Evolutionary conservation across 2,329 filamentous ascomycete genomes (phyloP).

Genomic region (Endoconidiophora laricicola): DNA sequence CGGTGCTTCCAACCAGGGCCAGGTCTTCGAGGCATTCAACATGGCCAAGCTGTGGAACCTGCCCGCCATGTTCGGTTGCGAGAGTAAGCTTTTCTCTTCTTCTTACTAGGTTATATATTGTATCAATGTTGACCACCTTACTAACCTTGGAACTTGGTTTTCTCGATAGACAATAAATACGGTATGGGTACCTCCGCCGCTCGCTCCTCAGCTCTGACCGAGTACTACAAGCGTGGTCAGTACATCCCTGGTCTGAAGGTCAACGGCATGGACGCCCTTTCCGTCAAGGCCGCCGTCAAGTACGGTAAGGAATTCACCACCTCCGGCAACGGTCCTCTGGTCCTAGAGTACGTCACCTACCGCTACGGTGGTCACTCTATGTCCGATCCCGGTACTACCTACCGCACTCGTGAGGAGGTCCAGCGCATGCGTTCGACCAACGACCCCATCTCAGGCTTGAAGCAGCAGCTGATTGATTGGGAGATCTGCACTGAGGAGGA

Average conservation of each 20-base stretch:
- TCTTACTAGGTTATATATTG: not conserved
- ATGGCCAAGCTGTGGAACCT: slow-evolving; percentile 99
- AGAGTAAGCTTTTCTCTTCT: slow-evolving; percentile 50
- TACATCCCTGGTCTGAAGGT: slow-evolving; percentile 99
- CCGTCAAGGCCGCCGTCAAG: slow-evolving; percentile 88
- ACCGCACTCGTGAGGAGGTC: slow-evolving; percentile 97
- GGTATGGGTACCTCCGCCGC: slow-evolving; percentile 96
- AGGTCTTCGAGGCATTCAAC: slow-evolving; percentile 99
- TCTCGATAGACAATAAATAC: slow-evolving; percentile 84
- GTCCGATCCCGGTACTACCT: slow-evolving; percentile 98
- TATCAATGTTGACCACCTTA: not conserved
- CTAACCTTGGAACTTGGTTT: not conserved
- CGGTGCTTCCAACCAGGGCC: slow-evolving; percentile 95
- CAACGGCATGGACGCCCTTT: slow-evolving; percentile 98
- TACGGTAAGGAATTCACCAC: slow-evolving; percentile 81
- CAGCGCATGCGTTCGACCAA: slow-evolving; percentile 98
- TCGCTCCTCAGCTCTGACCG: slow-evolving; percentile 86
- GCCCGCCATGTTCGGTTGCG: slow-evolving; percentile 88
- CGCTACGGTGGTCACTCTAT: slow-evolving; percentile 98
- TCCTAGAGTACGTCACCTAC: slow-evolving; percentile 98
- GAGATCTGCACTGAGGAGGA: slow-evolving; percentile 80
- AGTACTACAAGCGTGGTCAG: slow-evolving; percentile 99
- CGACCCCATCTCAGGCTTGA: slow-evolving; percentile 93
- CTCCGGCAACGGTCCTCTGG: slow-evolving; percentile 76
- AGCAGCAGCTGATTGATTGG: slow-evolving; percentile 98